These are phyloP conservation scores for Teunomyces atbi DNA, from an alignment of 805 yeast species.

Conservation along the genomic window DNA sequence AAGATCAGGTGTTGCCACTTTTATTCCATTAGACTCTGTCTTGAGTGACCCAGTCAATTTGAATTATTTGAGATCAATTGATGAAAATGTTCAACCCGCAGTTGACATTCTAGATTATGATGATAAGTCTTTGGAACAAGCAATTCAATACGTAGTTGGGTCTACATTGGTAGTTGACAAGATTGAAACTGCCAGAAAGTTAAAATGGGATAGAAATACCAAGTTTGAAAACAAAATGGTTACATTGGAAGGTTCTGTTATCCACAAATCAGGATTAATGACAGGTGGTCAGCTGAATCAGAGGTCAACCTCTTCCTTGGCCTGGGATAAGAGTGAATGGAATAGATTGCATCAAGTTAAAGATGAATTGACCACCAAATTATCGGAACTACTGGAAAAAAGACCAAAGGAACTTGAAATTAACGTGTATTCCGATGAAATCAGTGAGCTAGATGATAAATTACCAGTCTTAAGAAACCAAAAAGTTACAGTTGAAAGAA, in stretches of 20 bases:
- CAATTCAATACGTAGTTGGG: constrained; percentile 77
- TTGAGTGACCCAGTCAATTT: constrained; percentile 51
- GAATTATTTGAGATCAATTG: constrained; percentile 52
- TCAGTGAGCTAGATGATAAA: constrained; percentile 43
- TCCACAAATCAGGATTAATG: constrained; percentile 86
- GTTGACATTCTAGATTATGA: constrained; percentile 68
- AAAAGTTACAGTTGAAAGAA: constrained; percentile 42
- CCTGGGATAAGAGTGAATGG: constrained; percentile 75
- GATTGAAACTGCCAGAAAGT: constrained; percentile 61
- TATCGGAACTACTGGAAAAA: constrained; percentile 46
- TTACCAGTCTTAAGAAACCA: constrained; percentile 45
- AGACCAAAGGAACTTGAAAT: constrained; percentile 57
- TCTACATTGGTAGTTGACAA: constrained; percentile 75
- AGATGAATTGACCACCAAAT: constrained; percentile 49
- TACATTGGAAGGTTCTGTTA: constrained; percentile 78
- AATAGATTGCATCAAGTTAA: constrained; percentile 50
- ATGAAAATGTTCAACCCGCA: constrained; percentile 60
- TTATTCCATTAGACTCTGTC: constrained; percentile 84
- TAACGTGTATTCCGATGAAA: constrained; percentile 55
- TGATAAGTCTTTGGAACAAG: constrained; percentile 67
- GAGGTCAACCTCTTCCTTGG: constrained; percentile 33
- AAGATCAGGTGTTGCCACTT: constrained; percentile 79
- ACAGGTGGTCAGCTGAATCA: constrained; percentile 77
- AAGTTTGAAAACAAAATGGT: constrained; percentile 60
- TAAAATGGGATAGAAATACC: constrained; percentile 59